Evolutionary conservation across 2,329 filamentous ascomycete species (phyloP).

Genomic region (Talaromyces sp.): DNA sequence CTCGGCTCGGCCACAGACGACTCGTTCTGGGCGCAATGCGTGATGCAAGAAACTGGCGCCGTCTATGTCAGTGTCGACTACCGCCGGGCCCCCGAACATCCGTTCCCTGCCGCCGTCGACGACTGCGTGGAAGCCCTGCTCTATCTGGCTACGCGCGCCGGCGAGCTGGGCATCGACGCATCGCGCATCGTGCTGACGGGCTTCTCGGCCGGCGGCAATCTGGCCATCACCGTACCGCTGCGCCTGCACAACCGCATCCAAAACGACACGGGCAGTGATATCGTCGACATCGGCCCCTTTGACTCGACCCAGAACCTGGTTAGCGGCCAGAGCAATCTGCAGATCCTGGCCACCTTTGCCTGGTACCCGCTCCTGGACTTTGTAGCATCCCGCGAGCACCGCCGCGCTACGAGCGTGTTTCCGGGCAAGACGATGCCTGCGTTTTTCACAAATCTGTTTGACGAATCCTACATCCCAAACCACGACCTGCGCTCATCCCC

Average conservation of each 20-base stretch:
- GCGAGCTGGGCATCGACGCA: constrained; percentile 52
- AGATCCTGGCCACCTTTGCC: constrained; percentile 52
- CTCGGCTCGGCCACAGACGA: constrained; percentile 57
- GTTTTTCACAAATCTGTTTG: constrained; percentile 46
- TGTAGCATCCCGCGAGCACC: constrained; percentile 54
- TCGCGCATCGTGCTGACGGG: constrained; percentile 55
- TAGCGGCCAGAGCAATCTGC: constrained; percentile 36
- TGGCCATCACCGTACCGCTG: constrained; percentile 57
- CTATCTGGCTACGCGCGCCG: constrained; percentile 52
- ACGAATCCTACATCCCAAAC: constrained; percentile 43
- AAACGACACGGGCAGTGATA: constrained; percentile 9
- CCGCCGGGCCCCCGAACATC: constrained; percentile 55
- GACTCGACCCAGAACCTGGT: constrained; percentile 32
- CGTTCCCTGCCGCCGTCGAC: constrained; percentile 59
- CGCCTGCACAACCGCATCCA: constrained; percentile 39
- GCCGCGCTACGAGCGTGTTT: constrained; percentile 50
- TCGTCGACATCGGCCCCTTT: constrained; percentile 14
- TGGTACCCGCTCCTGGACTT: constrained; percentile 62
- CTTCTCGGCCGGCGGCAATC: constrained; percentile 60
- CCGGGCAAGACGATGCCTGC: constrained; percentile 45
- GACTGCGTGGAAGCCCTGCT: constrained; percentile 59
- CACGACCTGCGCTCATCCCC: constrained; percentile 48
- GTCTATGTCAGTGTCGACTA: constrained; percentile 59
- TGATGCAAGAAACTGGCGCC: constrained; percentile 52
- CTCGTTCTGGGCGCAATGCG: constrained; percentile 52